Evolutionary conservation across 768 basidiomycete species (phyloP).

Genomic region (Rickenella mellea): DNA sequence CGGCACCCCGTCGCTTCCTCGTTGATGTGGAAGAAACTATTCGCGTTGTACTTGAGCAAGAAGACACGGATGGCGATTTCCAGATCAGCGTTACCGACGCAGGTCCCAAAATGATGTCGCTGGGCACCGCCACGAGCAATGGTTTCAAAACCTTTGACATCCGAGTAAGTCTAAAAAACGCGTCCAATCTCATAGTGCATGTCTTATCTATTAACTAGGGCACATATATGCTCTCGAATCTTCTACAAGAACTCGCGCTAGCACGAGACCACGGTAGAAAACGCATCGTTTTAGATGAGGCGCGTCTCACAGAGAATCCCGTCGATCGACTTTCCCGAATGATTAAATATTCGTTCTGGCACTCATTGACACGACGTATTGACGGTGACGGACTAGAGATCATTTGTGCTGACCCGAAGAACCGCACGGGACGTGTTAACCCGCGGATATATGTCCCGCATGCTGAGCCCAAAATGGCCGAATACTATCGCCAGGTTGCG

Average conservation of each 20-base stretch:
- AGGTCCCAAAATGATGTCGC: constrained; percentile 90
- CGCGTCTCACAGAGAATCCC: constrained; percentile 94
- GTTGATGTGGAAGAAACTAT: constrained; percentile 99
- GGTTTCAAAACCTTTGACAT: constrained; percentile 98
- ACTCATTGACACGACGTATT: constrained; percentile 90
- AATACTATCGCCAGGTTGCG: constrained; percentile 90
- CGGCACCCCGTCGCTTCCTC: constrained; percentile 79
- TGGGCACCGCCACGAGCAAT: constrained; percentile 95
- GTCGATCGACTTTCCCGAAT: constrained; percentile 94
- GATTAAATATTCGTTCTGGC: constrained; percentile 98
- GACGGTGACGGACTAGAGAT: constrained; percentile 96
- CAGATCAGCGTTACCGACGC: constrained; percentile 95
- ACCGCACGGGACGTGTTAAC: constrained; percentile 80
- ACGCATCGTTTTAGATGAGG: constrained; percentile 96
- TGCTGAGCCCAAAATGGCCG: constrained; percentile 87
- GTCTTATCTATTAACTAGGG: constrained; percentile 42
- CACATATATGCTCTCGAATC: constrained; percentile 98
- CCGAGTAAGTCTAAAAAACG: constrained; percentile 39
- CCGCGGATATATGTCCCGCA: constrained; percentile 94
- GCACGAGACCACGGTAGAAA: constrained; percentile 92
- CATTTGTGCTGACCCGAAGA: constrained; percentile 97
- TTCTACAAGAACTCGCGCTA: constrained; percentile 96
- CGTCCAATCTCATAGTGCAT: constrained; percentile 1
- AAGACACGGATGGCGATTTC: constrained; percentile 95
- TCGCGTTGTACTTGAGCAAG: constrained; percentile 90